Conservation (phyloP, 176 grass and related monocot genomes). For the Carex littledalei region DNA sequence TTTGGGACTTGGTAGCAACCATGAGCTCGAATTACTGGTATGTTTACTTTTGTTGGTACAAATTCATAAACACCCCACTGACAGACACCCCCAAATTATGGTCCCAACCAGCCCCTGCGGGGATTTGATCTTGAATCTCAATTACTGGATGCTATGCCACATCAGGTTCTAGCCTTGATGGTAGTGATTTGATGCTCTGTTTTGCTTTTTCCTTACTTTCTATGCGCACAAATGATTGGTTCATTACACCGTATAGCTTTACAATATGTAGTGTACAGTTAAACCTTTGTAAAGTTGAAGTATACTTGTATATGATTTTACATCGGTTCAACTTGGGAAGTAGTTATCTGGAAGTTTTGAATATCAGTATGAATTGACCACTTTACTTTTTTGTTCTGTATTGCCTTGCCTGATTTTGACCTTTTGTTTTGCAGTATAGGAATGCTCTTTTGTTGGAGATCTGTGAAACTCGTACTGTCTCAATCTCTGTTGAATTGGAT, state of each 20-base stretch:
- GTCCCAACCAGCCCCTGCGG: neutral
- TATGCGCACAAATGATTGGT: neutral
- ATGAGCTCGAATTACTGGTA: slow-evolving; percentile 48
- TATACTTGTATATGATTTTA: neutral
- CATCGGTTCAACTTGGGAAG: neutral
- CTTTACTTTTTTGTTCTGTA: neutral
- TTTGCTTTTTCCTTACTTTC: neutral
- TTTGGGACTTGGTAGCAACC: slow-evolving; percentile 24
- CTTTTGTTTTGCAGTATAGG: neutral
- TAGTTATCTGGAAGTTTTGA: neutral
- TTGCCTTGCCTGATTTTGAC: neutral
- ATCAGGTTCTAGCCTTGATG: neutral
- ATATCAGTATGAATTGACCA: neutral
- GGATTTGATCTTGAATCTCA: neutral
- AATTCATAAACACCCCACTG: neutral
- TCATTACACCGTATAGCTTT: neutral
- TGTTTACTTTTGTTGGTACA: neutral
- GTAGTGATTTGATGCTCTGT: neutral
- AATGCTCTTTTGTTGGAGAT: slow-evolving; percentile 8
- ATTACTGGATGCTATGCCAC: neutral
- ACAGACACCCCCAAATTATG: neutral
- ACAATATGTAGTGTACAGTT: neutral
- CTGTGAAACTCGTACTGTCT: neutral
- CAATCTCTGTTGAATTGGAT: neutral
- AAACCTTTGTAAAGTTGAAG: neutral